Percentiles rank a stretch among this genome's conserved stretches.
These are phyloP conservation scores for Asparagopsis taxiformis DNA, from an alignment of 31 red algal genomes.

Conservation along the genomic window DNA sequence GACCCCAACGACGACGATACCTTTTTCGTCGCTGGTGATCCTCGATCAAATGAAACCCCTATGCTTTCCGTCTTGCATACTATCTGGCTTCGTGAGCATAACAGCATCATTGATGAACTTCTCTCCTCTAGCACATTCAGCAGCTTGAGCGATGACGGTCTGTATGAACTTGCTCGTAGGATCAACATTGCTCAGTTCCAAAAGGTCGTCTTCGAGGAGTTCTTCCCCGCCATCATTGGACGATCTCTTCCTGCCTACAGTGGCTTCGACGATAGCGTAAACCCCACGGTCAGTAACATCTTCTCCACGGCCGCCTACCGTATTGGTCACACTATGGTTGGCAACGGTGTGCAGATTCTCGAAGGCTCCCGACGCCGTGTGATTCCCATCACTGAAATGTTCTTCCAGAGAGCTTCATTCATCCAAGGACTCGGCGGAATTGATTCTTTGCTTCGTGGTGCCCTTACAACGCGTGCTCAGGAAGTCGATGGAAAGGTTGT, in stretches of 20 bases:
- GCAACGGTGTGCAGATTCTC: conserved; percentile 9
- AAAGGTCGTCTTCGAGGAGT: conserved; percentile 71
- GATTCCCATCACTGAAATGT: conserved; percentile 28
- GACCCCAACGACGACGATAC: conserved; percentile 7
- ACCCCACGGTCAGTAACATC: conserved; percentile 46
- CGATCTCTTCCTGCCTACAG: conserved; percentile 22
- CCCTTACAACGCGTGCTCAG: conserved; percentile 10
- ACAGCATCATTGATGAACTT: conserved; percentile 16
- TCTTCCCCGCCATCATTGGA: conserved; percentile 47
- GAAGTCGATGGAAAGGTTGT: conserved; percentile 39
- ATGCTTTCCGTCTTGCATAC: conserved; percentile 53
- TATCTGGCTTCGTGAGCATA: conserved; percentile 67
- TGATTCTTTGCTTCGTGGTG: conserved; percentile 35
- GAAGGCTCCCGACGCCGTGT: neutral
- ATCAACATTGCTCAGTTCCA: conserved; percentile 57
- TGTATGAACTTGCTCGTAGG: conserved; percentile 57
- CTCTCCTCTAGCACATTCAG: conserved; percentile 1
- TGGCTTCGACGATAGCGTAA: conserved; percentile 15
- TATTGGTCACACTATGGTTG: conserved; percentile 77
- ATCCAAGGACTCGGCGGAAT: conserved; percentile 14
- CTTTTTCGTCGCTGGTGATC: conserved; percentile 64
- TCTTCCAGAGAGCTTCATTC: conserved; percentile 29
- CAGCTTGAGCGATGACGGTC: conserved; percentile 12
- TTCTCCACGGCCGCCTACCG: conserved; percentile 74
- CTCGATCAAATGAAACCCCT: conserved; percentile 55